These are phyloP conservation scores for Draba incana DNA, from an alignment of 345 rosid species.

Conservation along the genomic window DNA sequence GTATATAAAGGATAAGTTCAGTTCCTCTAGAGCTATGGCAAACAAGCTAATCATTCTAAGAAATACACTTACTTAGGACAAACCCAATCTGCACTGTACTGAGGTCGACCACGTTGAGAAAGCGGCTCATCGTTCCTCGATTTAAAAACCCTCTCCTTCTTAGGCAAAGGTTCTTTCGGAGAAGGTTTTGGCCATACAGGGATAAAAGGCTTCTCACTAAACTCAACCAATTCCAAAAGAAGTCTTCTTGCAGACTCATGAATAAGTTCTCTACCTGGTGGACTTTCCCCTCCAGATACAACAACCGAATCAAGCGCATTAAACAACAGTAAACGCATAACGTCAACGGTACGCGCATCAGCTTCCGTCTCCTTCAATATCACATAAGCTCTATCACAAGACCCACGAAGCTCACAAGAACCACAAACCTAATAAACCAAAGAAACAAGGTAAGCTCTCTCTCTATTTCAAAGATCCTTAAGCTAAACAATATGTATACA, in stretches of 20 bases:
- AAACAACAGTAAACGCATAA: conserved; percentile 66
- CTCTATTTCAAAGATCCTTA: background rate
- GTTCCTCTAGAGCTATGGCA: background rate
- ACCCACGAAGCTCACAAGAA: conserved; percentile 73
- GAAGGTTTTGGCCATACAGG: conserved; percentile 61
- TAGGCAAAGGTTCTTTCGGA: conserved; percentile 36
- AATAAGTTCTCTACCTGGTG: conserved; percentile 57
- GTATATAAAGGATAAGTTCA: background rate
- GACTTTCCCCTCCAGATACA: conserved; percentile 51
- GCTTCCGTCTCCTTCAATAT: conserved; percentile 66
- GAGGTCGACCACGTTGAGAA: conserved; percentile 40
- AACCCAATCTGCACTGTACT: conserved; percentile 64
- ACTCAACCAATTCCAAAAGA: conserved; percentile 69
- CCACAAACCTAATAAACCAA: conserved; percentile 72
- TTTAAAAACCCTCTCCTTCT: conserved; percentile 35
- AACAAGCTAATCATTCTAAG: background rate
- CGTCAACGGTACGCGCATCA: conserved; percentile 82
- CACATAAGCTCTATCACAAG: conserved; percentile 93
- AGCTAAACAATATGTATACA: conserved; percentile 30
- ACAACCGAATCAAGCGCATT: conserved; percentile 78
- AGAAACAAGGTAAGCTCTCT: conserved; percentile 6
- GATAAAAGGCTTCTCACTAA: conserved; percentile 59
- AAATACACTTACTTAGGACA: conserved; percentile 73
- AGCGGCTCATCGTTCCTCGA: conserved; percentile 30
- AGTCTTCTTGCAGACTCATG: conserved; percentile 70